Evolutionary conservation across 805 yeast genomes (phyloP).

Genomic region (Kodamaea jinghongensis): DNA sequence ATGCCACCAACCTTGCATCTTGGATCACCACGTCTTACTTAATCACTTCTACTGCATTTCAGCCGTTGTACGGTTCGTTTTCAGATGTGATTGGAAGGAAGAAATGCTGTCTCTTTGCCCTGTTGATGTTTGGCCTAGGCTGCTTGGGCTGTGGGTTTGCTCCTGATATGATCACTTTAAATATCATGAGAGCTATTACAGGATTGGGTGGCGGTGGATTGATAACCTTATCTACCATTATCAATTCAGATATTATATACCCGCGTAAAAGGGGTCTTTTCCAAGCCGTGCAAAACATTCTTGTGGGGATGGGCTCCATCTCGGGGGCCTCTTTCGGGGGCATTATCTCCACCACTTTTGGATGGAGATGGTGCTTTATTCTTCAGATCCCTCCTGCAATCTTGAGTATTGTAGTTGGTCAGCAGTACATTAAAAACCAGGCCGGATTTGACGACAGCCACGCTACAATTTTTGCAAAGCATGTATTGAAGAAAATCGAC

Average conservation of each 20-base stretch:
- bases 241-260: constrained; percentile 38
- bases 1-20: constrained; percentile 34
- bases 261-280: constrained; percentile 36
- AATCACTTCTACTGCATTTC: constrained; percentile 40
- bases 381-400: constrained; percentile 53
- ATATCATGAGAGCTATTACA: constrained; percentile 34
- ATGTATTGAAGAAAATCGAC: constrained; percentile 27
- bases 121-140: constrained; percentile 29
- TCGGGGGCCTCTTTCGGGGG: constrained; percentile 70
- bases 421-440: constrained; percentile 27
- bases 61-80: constrained; percentile 40
- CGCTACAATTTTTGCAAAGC: neutral
- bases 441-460: constrained; percentile 16
- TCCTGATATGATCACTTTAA: constrained; percentile 22
- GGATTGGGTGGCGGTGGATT: constrained; percentile 46
- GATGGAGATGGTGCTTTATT: constrained; percentile 67
- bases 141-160: constrained; percentile 37
- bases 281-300: constrained; percentile 39
- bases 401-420: constrained; percentile 34
- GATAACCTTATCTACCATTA: constrained; percentile 35
- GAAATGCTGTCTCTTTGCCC: constrained; percentile 33
- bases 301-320: constrained; percentile 48
- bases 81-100: constrained; percentile 39
- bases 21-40: constrained; percentile 44
- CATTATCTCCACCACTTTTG: constrained; percentile 45